phyloP scores from a whole-genome alignment of 2,329 filamentous ascomycete species.

The Apiospora marii region DNA sequence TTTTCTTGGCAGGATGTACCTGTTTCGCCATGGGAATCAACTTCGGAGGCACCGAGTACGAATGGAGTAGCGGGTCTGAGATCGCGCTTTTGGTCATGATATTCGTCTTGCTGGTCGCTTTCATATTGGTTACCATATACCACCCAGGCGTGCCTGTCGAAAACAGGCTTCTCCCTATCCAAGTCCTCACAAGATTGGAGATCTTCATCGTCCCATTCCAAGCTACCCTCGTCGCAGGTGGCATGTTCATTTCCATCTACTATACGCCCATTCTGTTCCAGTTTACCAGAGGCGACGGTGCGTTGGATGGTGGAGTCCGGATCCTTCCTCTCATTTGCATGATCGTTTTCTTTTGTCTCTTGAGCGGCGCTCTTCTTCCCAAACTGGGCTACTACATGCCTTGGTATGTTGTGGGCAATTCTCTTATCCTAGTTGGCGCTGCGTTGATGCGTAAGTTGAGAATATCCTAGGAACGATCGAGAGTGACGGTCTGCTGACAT shows the following conservation, averaged over 20 bases:
- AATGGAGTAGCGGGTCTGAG: constrained; percentile 52
- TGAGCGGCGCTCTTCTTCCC: constrained; percentile 46
- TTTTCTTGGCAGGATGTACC: constrained; percentile 50
- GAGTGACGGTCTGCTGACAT: too few species aligned
- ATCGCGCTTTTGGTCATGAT: constrained; percentile 55
- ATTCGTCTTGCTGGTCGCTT: constrained; percentile 46
- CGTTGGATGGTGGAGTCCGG: constrained; percentile 46
- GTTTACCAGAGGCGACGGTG: constrained; percentile 47
- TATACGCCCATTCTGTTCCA: constrained; percentile 60
- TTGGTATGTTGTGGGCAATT: constrained; percentile 47
- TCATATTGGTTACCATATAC: constrained; percentile 52
- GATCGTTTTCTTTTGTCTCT: constrained; percentile 44
- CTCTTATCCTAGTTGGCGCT: constrained; percentile 43
- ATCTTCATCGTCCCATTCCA: too few species aligned
- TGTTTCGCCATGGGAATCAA: constrained; percentile 55
- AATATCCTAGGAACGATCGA: too few species aligned
- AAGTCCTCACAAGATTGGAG: too few species aligned
- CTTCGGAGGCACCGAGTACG: constrained; percentile 56
- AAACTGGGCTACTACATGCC: constrained; percentile 46
- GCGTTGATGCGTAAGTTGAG: constrained; percentile 45
- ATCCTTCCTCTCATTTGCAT: constrained; percentile 49
- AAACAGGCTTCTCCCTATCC: constrained; percentile 48
- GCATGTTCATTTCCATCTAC: constrained; percentile 43
- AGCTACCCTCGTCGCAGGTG: constrained; percentile 39
- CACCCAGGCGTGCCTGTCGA: constrained; percentile 47